A percentile compares a stretch with the other conserved stretches of the same genome.
phyloP scores from a whole-genome alignment of 805 yeast genomes.

The Helenozyma baotianmanensis region DNA sequence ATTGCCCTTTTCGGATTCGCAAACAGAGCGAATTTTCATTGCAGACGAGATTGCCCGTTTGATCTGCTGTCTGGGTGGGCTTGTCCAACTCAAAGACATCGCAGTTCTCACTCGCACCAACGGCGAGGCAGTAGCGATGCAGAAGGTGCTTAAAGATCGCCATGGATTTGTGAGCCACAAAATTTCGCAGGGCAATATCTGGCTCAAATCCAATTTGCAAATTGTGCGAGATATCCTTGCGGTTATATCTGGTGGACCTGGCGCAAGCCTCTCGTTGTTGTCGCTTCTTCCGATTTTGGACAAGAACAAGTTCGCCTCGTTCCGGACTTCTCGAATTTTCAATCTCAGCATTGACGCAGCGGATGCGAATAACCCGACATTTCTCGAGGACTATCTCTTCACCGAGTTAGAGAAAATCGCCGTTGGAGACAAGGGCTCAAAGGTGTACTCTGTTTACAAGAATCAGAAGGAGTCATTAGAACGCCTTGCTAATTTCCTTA shows the following conservation, averaged over 20 bases:
- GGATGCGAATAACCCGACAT: conserved; percentile 2
- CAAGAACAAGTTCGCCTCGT: conserved; percentile 16
- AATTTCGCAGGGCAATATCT: conserved; percentile 12
- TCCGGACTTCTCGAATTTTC: conserved; percentile 26
- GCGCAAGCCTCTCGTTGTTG: conserved; percentile 30
- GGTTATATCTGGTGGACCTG: conserved; percentile 23
- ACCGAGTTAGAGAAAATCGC: conserved; percentile 5
- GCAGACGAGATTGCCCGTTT: conserved; percentile 14
- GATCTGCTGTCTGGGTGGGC: conserved; percentile 16
- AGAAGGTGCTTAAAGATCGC: conserved; percentile 7
- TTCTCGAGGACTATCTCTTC: conserved; percentile 11
- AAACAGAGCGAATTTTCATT: conserved; percentile 6
- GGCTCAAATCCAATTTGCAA: conserved; percentile 11
- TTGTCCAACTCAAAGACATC: conserved; percentile 11
- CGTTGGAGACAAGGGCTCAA: neutral
- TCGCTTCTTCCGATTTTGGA: conserved; percentile 25
- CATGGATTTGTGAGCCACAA: conserved; percentile 10
- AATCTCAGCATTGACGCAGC: conserved; percentile 11
- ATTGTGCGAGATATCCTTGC: conserved; percentile 10
- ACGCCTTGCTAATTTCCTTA: conserved; percentile 8
- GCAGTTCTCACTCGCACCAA: conserved; percentile 15
- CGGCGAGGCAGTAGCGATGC: conserved; percentile 10
- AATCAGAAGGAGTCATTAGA: conserved; percentile 7
- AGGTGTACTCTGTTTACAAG: conserved; percentile 5
- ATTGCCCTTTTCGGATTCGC: conserved; percentile 1